A percentile compares a stretch with the other conserved stretches of the same genome.
Evolutionary conservation across 495 filamentous ascomycete genomes (phyloP).

Genomic region (Penicillium parvum): DNA sequence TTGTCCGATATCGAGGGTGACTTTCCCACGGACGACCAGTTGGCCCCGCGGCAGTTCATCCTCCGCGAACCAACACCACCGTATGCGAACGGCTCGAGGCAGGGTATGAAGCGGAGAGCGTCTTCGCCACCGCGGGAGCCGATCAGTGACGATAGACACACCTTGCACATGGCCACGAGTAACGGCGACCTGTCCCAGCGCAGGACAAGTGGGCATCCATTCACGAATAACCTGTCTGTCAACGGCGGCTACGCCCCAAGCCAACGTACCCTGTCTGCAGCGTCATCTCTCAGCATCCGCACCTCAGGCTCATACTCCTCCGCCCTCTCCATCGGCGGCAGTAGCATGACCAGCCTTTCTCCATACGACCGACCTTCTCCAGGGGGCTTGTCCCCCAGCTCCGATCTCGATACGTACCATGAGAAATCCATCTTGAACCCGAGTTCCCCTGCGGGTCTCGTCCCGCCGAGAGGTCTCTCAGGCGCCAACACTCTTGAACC

Average conservation of each 20-base stretch:
- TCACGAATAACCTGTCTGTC: constrained; percentile 56
- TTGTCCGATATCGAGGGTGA: constrained; percentile 61
- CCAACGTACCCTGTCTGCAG: constrained; percentile 67
- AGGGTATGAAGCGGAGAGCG: constrained; percentile 72
- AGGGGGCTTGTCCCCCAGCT: constrained; percentile 62
- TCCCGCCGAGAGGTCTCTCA: constrained; percentile 21
- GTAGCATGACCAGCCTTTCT: constrained; percentile 67
- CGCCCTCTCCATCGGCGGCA: constrained; percentile 61
- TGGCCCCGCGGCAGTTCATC: constrained; percentile 52
- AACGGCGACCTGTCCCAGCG: constrained; percentile 65
- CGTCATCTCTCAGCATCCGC: constrained; percentile 64
- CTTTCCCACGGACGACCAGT: constrained; percentile 63
- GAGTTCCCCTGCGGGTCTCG: constrained; percentile 50
- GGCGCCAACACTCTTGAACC: constrained; percentile 26
- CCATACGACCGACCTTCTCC: constrained; percentile 72
- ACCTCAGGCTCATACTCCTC: constrained; percentile 71
- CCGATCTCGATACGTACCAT: constrained; percentile 45
- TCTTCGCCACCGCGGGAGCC: constrained; percentile 77
- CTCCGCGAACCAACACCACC: constrained; percentile 55
- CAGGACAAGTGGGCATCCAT: constrained; percentile 55
- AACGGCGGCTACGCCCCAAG: constrained; percentile 52
- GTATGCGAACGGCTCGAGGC: constrained; percentile 38
- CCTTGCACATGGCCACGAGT: constrained; percentile 51
- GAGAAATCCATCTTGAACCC: constrained; percentile 51
- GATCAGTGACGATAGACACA: constrained; percentile 60